phyloP scores from a whole-genome alignment of 495 filamentous ascomycete genomes.

The Cryomyces minteri region DNA sequence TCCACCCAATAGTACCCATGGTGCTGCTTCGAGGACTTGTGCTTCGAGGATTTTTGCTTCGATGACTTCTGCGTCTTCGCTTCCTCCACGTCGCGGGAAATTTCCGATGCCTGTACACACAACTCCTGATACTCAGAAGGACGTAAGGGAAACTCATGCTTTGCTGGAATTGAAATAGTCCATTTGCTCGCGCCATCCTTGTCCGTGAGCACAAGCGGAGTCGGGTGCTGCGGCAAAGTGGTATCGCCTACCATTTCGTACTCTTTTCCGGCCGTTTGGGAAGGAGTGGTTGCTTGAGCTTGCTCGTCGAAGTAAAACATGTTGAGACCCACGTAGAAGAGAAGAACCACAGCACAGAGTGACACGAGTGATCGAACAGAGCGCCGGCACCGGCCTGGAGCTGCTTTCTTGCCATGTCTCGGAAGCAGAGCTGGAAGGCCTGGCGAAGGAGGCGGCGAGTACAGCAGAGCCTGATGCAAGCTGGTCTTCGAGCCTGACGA shows the following conservation, averaged over 20 bases:
- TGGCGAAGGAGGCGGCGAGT: constrained; percentile 42
- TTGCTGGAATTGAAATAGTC: constrained; percentile 50
- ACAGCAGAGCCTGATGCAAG: constrained; percentile 38
- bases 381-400: constrained; percentile 4
- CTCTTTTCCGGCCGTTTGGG: neutral
- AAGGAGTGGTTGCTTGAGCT: neutral
- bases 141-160: constrained; percentile 29
- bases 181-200: constrained; percentile 37
- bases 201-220: constrained; percentile 39
- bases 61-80: constrained; percentile 25
- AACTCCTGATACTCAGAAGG: constrained; percentile 39
- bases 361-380: constrained; percentile 28
- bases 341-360: constrained; percentile 10
- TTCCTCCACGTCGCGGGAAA: constrained; percentile 27
- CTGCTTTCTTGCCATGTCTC: constrained; percentile 32
- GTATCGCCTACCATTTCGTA: constrained; percentile 34
- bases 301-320: constrained; percentile 8
- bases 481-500: constrained; percentile 31
- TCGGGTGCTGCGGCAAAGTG: constrained; percentile 33
- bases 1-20: constrained; percentile 41
- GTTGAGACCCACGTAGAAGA: constrained; percentile 4
- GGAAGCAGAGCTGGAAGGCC: constrained; percentile 45
- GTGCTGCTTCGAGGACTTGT: too few species aligned
- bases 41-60: constrained; percentile 8
- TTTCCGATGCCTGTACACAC: constrained; percentile 35